Base-by-base conservation (phyloP, 208 protist species). In the Leishmania aethiopica region DNA sequence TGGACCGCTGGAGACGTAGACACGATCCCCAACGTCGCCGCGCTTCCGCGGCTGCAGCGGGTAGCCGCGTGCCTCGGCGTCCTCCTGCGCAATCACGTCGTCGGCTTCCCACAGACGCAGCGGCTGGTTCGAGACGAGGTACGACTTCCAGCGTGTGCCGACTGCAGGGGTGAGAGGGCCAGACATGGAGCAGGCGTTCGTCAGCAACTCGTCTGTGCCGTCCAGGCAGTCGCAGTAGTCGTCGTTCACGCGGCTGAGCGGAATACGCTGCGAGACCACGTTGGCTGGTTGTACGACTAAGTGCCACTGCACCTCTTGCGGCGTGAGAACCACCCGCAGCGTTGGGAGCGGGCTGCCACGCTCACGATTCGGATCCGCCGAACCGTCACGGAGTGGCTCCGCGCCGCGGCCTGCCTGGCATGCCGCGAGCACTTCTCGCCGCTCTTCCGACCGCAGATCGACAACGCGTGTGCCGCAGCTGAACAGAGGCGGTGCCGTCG, bases 161-260 rank as follows among this genome's bases (percentile, higher is more conserved):
- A 72, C 84, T 28, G 90, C 83, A 0, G 91, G 88, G 37, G 83
- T 70, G 35, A 86, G 84, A 35, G 82, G 81, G 45, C 93, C 92
- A 47, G 89, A 86, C 90, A 94, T 95, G 55, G 91, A 95, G 80
- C 92, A 97, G 49, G 92, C 93, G 74, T 86, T 93, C 22, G 93
- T 95, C 71, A 91, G 84, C 45, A 93, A 76, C 83, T 97, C 93
- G 73, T 97, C 92, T 0, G 89, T 94, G 10, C 92, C 93, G 75
- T 97, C 93, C 5, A 92, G 45, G 81, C 92, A 97, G 82, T 97
- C 93, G 86, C 93, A 97, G 86, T 97, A 97, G 84, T 97, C 91
- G 78, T 95, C 93, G 84, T 94, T 93, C 35, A 97, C 70, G 75
- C 82, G 80, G 19, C 75, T 11, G 5, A 97, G 88, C 1, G 83